Conservation (phyloP, 2,329 filamentous ascomycete species). For the Pleomassaria siparia region DNA sequence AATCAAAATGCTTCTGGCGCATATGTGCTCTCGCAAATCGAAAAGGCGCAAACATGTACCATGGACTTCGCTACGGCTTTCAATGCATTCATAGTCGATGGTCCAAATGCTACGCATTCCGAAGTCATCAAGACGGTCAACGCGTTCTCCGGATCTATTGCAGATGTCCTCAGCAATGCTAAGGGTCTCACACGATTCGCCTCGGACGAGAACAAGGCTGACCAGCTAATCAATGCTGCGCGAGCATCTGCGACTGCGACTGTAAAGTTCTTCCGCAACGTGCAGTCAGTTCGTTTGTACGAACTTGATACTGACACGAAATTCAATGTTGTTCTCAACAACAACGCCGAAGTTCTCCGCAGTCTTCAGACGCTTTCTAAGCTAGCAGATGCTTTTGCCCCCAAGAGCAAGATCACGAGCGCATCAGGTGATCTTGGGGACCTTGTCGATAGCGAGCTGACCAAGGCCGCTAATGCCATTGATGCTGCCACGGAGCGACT, state of each 20-base stretch:
- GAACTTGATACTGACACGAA: constrained; percentile 88
- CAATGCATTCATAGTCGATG: constrained; percentile 98
- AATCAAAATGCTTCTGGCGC: constrained; percentile 96
- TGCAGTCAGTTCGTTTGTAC: constrained; percentile 92
- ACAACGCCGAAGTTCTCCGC: constrained; percentile 93
- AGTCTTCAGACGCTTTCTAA: constrained; percentile 93
- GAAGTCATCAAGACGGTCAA: constrained; percentile 94
- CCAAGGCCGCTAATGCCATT: constrained; percentile 92
- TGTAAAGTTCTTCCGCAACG: constrained; percentile 90
- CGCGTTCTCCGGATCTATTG: constrained; percentile 84
- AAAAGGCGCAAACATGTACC: constrained; percentile 90
- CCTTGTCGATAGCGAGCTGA: constrained; percentile 87
- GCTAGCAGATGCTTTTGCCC: constrained; percentile 86
- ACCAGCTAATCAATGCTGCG: constrained; percentile 79
- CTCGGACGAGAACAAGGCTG: constrained; percentile 91
- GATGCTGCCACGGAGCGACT: constrained; percentile 87
- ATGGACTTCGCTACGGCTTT: constrained; percentile 98
- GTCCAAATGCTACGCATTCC: constrained; percentile 83
- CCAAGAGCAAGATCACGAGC: constrained; percentile 79
- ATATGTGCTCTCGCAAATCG: constrained; percentile 93
- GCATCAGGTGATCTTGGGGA: constrained; percentile 86
- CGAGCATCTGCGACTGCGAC: constrained; percentile 83
- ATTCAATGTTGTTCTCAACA: constrained; percentile 95
- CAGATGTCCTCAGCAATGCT: constrained; percentile 93
- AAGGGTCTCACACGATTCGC: constrained; percentile 93